A percentile compares a stretch with the other conserved stretches of the same genome.
phyloP scores from a whole-genome alignment of 2,329 filamentous ascomycete species.

The Diaporthe caulivora region DNA sequence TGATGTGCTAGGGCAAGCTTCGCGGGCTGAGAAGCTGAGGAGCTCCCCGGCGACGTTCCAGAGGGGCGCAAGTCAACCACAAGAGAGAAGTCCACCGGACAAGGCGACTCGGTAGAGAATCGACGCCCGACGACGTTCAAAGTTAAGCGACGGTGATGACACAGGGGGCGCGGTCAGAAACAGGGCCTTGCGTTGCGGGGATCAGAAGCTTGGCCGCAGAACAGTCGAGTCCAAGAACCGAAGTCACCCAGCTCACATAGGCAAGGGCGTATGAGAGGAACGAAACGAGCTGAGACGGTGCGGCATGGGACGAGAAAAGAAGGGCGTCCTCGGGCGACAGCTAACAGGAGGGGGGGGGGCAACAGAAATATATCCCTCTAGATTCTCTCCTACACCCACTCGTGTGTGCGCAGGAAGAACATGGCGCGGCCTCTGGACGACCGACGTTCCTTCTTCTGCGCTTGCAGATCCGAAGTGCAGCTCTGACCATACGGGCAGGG shows the following conservation, averaged over 20 bases:
- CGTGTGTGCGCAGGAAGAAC: constrained; percentile 15
- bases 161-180: constrained; percentile 6
- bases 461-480: constrained; percentile 21
- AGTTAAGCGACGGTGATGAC: constrained; percentile 20
- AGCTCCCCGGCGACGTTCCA: not conserved
- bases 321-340: constrained; percentile 11
- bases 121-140: constrained; percentile 7
- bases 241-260: constrained; percentile 21
- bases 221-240: not conserved
- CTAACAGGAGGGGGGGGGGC: constrained; percentile 27
- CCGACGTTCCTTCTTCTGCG: constrained; percentile 12
- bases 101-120: not conserved
- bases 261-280: not conserved
- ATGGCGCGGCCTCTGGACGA: constrained; percentile 3
- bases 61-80: not conserved
- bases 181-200: constrained; percentile 4
- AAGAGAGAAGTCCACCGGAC: not conserved
- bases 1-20: constrained; percentile 9
- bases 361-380: constrained; percentile 37
- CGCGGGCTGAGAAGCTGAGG: not conserved
- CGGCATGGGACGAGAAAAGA: constrained; percentile 34
- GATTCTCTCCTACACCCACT: constrained; percentile 25
- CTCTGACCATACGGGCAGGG: not conserved
- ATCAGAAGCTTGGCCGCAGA: constrained; percentile 10
- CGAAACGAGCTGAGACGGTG: constrained; percentile 22